Conservation (phyloP, 108 stramenopile genomes). For the Cyclotella cryptica region DNA sequence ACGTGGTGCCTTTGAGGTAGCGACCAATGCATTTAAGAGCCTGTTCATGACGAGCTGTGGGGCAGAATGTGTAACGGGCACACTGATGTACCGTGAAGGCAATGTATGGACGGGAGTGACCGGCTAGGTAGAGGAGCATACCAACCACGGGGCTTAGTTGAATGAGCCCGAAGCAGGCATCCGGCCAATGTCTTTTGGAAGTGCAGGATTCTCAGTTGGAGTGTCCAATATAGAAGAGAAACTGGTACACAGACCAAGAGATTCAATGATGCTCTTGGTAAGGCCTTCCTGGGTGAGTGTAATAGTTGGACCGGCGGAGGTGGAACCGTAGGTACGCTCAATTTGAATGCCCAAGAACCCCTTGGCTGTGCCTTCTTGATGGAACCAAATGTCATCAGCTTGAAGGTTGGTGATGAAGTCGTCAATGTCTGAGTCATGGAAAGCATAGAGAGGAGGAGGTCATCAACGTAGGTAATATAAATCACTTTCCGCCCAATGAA, state of each 20-base stretch:
- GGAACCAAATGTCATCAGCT: not conserved
- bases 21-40: constrained; percentile 13
- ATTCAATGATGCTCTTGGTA: constrained; percentile 8
- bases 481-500: constrained; percentile 37
- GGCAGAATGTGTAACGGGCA: constrained; percentile 21
- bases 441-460: constrained; percentile 16
- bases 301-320: not conserved
- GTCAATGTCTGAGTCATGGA: not conserved
- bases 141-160: constrained; percentile 40
- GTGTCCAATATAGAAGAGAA: not conserved
- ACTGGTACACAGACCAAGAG: not conserved
- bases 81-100: constrained; percentile 47
- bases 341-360: constrained; percentile 57
- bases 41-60: not conserved
- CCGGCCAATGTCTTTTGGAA: constrained; percentile 23
- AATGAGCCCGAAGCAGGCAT: constrained; percentile 1
- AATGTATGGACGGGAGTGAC: constrained; percentile 49
- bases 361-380: not conserved
- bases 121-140: constrained; percentile 54
- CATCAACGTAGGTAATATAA: constrained; percentile 30
- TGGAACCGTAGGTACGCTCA: constrained; percentile 12
- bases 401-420: not conserved
- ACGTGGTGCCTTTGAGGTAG: not conserved
- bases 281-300: constrained; percentile 52
- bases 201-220: constrained; percentile 2